These are phyloP conservation scores for Lepiota venenata DNA, from an alignment of 768 basidiomycete genomes.

Conservation along the genomic window DNA sequence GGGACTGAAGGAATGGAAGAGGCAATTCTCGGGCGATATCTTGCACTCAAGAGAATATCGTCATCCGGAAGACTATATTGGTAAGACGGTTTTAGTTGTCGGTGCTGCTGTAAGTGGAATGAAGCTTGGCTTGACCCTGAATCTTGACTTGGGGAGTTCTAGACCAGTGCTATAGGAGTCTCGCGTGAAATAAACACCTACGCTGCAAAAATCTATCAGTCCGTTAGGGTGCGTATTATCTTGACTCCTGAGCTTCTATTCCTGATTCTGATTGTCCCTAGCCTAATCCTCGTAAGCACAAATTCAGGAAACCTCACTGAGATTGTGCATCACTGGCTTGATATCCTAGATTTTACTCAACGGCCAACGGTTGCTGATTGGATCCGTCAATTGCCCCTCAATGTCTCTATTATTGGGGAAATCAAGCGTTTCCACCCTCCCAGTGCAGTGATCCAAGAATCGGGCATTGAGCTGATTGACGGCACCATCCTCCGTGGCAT, in stretches of 20 bases:
- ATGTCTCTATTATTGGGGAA: constrained; percentile 35
- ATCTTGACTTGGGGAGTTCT: not conserved
- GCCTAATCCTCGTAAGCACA: not conserved
- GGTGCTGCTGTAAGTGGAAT: constrained; percentile 33
- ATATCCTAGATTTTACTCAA: constrained; percentile 10
- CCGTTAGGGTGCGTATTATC: constrained; percentile 20
- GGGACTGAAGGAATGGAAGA: constrained; percentile 32
- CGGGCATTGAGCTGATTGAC: constrained; percentile 31
- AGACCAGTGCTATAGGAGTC: constrained; percentile 36
- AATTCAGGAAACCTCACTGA: not conserved
- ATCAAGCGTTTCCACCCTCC: constrained; percentile 34
- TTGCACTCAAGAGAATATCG: constrained; percentile 41
- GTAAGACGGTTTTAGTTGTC: constrained; percentile 39
- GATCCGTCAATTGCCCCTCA: constrained; percentile 24
- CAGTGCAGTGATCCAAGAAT: constrained; percentile 17
- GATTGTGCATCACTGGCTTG: not conserved
- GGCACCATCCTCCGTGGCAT: constrained; percentile 34
- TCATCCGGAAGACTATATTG: constrained; percentile 29
- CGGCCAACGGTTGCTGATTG: constrained; percentile 14
- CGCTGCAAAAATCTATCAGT: constrained; percentile 30
- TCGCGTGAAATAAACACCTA: constrained; percentile 28
- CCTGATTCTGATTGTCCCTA: not conserved
- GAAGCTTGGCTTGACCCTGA: not conserved
- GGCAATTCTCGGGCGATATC: constrained; percentile 29
- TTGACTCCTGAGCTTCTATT: not conserved